Evolutionary conservation across 495 filamentous ascomycete species (phyloP), one percentile per base, ranked within the genome.

Genomic region (Hypoxylon rickii): DNA sequence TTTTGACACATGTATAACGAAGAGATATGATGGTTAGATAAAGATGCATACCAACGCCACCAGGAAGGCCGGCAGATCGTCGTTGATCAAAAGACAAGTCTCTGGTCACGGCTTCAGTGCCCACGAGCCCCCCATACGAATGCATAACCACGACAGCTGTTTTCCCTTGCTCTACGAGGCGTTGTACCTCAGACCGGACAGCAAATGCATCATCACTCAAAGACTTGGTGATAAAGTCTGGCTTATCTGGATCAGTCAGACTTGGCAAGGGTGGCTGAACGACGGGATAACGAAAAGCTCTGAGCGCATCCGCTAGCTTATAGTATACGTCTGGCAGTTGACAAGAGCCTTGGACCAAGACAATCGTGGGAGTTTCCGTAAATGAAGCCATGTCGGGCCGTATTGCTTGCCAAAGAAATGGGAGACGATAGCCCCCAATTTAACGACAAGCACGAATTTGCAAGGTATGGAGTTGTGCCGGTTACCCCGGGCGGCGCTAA

Each of bases 131-230:
- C n/a, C 72, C 73, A 50, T 74, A 79, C 4, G 71, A 75, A 55
- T 82, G 78, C 45, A 70, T 65, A 1, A 80, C 72, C 8, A 81
- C 41, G n/a, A 79, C 48, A 7, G 79, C 68, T 8, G 69, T 62
- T 20, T 59, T 46, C 1, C 73, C 70, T 20, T 58, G 38, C 13
- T 37, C 32, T 3, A 64, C 68, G 22, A 67, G 47, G 38, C 58
- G 40, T 29, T 40, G 20, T 36, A 66, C 44, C 20, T 54, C 29
- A 18, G 38, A 46, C 38, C 58, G 58, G 45, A 70, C 66, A 8
- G 54, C 55, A 24, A 55, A 51, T 33, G 66, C 64, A 64, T 70
- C 67, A 32, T 65, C 55, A 3, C 40, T 65, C 43, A 70, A 63
- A 38, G 60, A 55, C 53, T 64, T 52, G 8, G 46, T 39, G 17